Base-by-base conservation (phyloP, 2,329 filamentous ascomycete species). In the Colletotrichum scovillei region DNA sequence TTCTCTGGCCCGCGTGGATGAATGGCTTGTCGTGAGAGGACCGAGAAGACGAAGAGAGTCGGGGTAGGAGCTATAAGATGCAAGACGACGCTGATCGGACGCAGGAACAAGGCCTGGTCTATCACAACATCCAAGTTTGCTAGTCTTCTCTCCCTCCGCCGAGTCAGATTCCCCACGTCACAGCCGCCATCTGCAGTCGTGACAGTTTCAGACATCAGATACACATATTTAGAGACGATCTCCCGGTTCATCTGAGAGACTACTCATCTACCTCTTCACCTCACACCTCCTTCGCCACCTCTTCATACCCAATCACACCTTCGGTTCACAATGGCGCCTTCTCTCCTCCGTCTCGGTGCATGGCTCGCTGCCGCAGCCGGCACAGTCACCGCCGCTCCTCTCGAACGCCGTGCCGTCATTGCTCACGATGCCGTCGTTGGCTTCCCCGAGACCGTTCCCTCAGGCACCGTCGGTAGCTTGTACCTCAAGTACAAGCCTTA, bases 401-500 rank as follows among this genome's bases (percentile, higher is more conserved):
- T 82, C 52, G 72, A 76, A 67, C 75, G 76, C 42, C 80, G 80
- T 35, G 76, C 73, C 42, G 77, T 81, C 63, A 81, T 82, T 62
- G 57, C 22, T 63, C 79, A 82, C 42, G 77, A 81, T 65, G 78
- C 77, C n/a, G 78, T 83, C 12, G 77, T 81, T 52, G 80, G 80
- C 1, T 81, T 82, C 53, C 57, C 76, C 6, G 74, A 83, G 75
- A 75, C 79, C 11, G 78, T 81, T 38, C 81, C 81, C 7, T 74
- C 76, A 19, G 78, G 75, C 64, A 76, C 75, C 8, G 73, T 76
- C 46, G 80, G 81, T 28, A 67, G 70, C 28, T 69, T 80, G 32
- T 81, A 81, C 63, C 76, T 80, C n/a, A 82, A 80, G 75, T 81
- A 80, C 76, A 80, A 82, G 75, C 81, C 81, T 12, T 81, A 77